A percentile compares a stretch with the other conserved stretches of the same genome.
phyloP scores from a whole-genome alignment of 371 early-diverging fungal species.

The Smittium mucronatum region DNA sequence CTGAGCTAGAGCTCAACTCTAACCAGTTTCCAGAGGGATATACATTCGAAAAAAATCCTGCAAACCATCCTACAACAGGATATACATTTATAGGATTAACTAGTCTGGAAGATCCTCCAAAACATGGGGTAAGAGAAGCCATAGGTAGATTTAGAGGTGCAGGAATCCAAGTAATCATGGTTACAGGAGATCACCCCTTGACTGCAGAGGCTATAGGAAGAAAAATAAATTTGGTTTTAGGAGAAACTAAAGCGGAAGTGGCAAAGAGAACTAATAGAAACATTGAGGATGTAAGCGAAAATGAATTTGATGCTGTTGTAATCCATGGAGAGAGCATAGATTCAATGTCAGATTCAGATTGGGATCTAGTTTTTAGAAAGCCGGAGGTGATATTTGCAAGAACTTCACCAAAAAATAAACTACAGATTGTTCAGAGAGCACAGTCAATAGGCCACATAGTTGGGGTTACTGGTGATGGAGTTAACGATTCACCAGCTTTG shows the following conservation, averaged over 20 bases:
- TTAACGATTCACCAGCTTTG: slow-evolving; percentile 85
- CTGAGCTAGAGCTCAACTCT: slow-evolving; percentile 50
- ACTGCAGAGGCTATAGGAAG: slow-evolving; percentile 76
- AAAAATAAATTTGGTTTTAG: slow-evolving; percentile 80
- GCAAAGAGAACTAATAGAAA: slow-evolving; percentile 49
- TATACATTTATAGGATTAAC: slow-evolving; percentile 75
- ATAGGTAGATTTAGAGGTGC: slow-evolving; percentile 81
- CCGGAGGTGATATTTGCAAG: slow-evolving; percentile 85
- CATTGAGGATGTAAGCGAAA: slow-evolving; percentile 48
- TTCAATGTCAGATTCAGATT: slow-evolving; percentile 59
- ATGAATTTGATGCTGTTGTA: slow-evolving; percentile 70
- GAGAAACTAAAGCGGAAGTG: slow-evolving; percentile 67
- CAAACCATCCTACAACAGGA: slow-evolving; percentile 56
- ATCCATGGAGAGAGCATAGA: slow-evolving; percentile 86
- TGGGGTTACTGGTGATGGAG: slow-evolving; percentile 89
- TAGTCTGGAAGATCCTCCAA: slow-evolving; percentile 88
- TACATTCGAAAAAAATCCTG: slow-evolving; percentile 53
- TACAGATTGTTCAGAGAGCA: slow-evolving; percentile 70
- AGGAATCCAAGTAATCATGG: slow-evolving; percentile 92
- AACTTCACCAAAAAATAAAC: slow-evolving; percentile 82
- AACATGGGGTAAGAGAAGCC: slow-evolving; percentile 93
- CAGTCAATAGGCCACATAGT: slow-evolving; percentile 79
- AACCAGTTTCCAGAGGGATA: slow-evolving; percentile 50
- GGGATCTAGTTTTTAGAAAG: slow-evolving; percentile 77
- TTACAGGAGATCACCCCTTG: slow-evolving; percentile 90